Conservation (phyloP, 2,329 filamentous ascomycete genomes). For the Alternaria sp. region DNA sequence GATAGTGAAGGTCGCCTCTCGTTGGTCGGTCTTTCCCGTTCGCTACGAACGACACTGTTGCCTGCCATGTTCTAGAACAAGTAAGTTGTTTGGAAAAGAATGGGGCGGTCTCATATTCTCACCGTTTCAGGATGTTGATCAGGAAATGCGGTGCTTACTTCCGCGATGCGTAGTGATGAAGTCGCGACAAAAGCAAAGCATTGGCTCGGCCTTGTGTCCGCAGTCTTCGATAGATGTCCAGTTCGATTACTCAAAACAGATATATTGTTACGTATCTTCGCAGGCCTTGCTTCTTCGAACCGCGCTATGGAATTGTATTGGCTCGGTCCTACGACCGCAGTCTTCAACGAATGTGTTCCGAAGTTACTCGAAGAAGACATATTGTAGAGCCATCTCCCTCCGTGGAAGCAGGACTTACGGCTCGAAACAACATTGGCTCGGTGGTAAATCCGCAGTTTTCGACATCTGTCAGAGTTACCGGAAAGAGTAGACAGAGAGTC, state of each 20-base stretch:
- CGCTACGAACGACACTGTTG: neutral
- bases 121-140: neutral
- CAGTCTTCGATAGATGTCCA: neutral
- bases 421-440: neutral
- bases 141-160: neutral
- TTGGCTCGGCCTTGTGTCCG: neutral
- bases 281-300: neutral
- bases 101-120: neutral
- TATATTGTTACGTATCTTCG: neutral
- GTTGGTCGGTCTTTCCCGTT: neutral
- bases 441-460: neutral
- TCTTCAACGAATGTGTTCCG: neutral
- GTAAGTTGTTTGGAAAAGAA: neutral
- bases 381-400: neutral
- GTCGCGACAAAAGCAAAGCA: neutral
- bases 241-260: neutral
- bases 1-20: neutral
- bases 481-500: neutral
- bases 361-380: neutral
- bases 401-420: neutral
- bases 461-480: neutral
- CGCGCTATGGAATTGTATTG: neutral
- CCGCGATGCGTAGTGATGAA: neutral
- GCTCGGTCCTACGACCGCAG: neutral
- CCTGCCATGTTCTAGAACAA: neutral